These are phyloP conservation scores for Euclidium syriacum DNA, from an alignment of 345 rosid genomes.

Conservation along the genomic window DNA sequence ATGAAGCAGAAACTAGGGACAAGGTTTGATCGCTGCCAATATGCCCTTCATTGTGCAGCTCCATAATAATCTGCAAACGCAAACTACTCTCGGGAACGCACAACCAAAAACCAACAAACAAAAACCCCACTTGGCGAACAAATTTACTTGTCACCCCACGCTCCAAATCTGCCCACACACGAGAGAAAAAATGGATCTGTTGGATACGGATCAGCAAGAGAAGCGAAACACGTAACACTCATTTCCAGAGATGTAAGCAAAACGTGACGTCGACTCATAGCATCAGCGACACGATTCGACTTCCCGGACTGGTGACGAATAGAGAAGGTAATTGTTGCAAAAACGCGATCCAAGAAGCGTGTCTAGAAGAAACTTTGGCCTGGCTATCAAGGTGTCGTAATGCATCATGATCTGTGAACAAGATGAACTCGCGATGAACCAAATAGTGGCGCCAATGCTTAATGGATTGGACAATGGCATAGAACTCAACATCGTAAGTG, in stretches of 20 bases:
- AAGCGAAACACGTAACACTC: not conserved
- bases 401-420: not conserved
- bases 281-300: not conserved
- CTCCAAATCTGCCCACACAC: not conserved
- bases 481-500: not conserved
- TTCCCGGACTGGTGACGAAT: not conserved
- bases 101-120: not conserved
- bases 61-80: not conserved
- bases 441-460: not conserved
- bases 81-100: not conserved
- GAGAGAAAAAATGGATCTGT: not conserved
- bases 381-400: not conserved
- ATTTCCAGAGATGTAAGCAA: not conserved
- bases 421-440: not conserved
- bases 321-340: not conserved
- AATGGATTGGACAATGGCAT: not conserved
- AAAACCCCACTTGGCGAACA: not conserved
- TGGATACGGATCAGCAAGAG: not conserved
- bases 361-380: not conserved
- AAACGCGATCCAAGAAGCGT: not conserved
- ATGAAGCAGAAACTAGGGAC: not conserved
- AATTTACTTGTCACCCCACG: not conserved
- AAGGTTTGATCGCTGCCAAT: no score
- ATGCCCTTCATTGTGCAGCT: not conserved
- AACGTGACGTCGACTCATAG: not conserved